phyloP scores from a whole-genome alignment of 331 rosid species.

The Pyracantha coccinea region DNA sequence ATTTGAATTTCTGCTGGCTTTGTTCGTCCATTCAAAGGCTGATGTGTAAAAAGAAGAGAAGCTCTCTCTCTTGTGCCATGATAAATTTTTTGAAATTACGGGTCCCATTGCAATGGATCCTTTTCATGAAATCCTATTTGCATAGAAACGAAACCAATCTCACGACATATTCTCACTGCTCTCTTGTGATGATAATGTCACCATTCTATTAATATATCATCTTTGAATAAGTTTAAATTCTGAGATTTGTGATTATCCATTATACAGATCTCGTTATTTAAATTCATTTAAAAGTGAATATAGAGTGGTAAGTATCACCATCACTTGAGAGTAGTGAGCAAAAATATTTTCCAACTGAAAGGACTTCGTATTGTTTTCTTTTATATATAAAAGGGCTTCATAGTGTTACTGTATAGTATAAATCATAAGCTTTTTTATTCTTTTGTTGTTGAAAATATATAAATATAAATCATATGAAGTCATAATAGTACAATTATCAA shows the following conservation, averaged over 20 bases:
- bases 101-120: slow-evolving; percentile 26
- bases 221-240: too few species aligned
- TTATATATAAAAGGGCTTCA: neutral
- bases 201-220: too few species aligned
- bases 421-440: neutral
- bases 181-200: too few species aligned
- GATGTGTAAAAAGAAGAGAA: slow-evolving; percentile 42
- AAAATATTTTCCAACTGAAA: too few species aligned
- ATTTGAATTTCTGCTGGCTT: slow-evolving; percentile 59
- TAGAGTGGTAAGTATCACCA: too few species aligned
- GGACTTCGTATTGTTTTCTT: too few species aligned
- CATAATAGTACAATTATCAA: neutral
- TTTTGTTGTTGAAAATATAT: too few species aligned
- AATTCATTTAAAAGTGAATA: too few species aligned
- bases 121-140: slow-evolving; percentile 15
- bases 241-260: too few species aligned
- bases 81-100: slow-evolving; percentile 17
- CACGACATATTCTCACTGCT: neutral
- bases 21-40: slow-evolving; percentile 72
- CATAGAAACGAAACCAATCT: slow-evolving; percentile 5
- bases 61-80: neutral
- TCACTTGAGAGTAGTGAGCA: too few species aligned
- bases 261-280: too few species aligned
- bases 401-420: neutral
- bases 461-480: neutral